A percentile compares a stretch with the other conserved stretches of the same genome.
Evolutionary conservation across 768 basidiomycete species (phyloP).

Genomic region (Saitozyma sp.): DNA sequence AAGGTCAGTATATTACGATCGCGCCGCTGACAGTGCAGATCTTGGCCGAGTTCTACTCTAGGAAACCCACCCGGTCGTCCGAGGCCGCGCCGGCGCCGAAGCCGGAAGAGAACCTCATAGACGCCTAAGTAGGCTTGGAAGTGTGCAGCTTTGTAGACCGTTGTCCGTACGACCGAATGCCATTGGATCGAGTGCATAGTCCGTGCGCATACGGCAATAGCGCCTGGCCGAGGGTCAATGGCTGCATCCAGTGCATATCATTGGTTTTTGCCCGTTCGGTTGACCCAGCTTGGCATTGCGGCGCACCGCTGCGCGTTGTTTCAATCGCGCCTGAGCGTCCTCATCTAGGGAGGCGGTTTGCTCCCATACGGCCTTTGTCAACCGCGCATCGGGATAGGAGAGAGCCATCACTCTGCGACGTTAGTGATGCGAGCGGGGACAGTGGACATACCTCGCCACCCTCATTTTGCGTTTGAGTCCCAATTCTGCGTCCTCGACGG

Average conservation of each 20-base stretch:
- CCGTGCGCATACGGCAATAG: no score
- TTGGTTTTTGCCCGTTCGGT: no score
- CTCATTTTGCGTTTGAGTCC: conserved; percentile 45
- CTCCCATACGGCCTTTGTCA: conserved; percentile 33
- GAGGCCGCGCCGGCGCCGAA: conserved; percentile 25
- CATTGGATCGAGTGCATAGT: no score
- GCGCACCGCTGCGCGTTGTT: not conserved
- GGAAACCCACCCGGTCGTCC: conserved; percentile 58
- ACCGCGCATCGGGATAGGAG: conserved; percentile 19
- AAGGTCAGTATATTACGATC: conserved; percentile 58
- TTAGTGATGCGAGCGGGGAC: no score
- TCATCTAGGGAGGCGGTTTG: conserved; percentile 28
- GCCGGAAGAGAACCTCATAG: conserved; percentile 47
- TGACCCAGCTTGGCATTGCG: no score
- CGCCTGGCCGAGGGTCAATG: no score
- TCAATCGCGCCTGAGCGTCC: conserved; percentile 17
- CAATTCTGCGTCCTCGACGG: conserved; percentile 30
- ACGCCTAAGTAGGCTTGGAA: conserved; percentile 24
- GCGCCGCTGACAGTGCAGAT: conserved; percentile 56
- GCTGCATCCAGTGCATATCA: no score
- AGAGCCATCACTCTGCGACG: conserved; percentile 24
- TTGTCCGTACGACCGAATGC: no score
- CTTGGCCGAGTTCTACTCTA: conserved; percentile 85
- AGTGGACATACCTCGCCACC: conserved; percentile 34
- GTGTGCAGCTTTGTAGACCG: no score